Base-by-base conservation (phyloP, 805 yeast genomes). In the Cyberlindnera japonica region DNA sequence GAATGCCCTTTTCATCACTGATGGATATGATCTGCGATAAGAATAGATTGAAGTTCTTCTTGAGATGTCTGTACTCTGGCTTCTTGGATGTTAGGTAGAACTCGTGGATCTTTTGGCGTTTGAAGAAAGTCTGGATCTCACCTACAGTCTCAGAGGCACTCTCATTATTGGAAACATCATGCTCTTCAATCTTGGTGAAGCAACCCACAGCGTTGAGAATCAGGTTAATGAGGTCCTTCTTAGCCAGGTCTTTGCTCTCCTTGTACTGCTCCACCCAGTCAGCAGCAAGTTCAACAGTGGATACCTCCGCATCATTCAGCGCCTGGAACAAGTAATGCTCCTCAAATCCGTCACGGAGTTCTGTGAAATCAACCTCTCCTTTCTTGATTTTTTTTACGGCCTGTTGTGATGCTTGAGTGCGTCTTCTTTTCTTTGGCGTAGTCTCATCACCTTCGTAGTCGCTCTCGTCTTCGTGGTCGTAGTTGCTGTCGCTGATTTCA, bases 121-220 rank as follows among this genome's bases (percentile, higher is more conserved):
- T 67, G 50, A 85, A 84, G 33, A 75, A 62, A 15, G 76, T 66
- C 46, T 84, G 83, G 20, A 89, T 62, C 58, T 87, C 95, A 4
- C 73, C 78, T 9, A 86, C 74, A 0, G 96, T 85, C 25, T 81
- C 83, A 13, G 74, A 66, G 1, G 93, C 84, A 7, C 85, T 75
- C 30, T 83, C 89, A 38, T 74, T 67, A 52, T 79, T 81, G 18
- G 67, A 68, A 36, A 87, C 79, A 57, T 89, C 96, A 58, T 90
- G 95, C 20, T 77, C 75, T 44, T 80, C 81, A 9, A 86, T 74
- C 19, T 74, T 75, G 2, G 78, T 68, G 16, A 77, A 69, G 36
- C 89, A 81, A 0, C 96, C 96, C 56, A 86, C 78, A 35, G 80
- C 67, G 43, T 89, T 68, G 29, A 90, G 63, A 1, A 86, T 50